Evolutionary conservation across 257 asterid genomes (phyloP), one percentile per base, ranked within the genome.

Genomic region (Solanum ahanhuiri): DNA sequence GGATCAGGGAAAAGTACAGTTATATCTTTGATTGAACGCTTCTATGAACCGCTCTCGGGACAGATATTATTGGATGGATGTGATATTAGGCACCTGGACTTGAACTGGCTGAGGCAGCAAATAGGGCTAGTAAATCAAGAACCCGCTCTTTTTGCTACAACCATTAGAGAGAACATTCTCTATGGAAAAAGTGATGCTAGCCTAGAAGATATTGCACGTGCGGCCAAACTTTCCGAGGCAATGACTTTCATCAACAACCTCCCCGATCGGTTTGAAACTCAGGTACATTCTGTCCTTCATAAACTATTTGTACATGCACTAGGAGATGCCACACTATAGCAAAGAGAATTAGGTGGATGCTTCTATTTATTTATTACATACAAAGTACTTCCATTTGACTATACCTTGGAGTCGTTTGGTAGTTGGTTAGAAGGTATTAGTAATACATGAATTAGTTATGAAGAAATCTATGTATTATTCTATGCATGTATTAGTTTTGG

Each of bases 1-100:
- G n/a, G n/a, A n/a, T n/a, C n/a, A n/a, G n/a, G n/a, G n/a, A 97
- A 97, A 92, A 95, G 99, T 93, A 97, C 98, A 0, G 95, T 97
- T 43, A 92, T 97, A 85, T 95, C 99, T 39, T 75, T 97, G 91
- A 97, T 97, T 48, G 98, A 97, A 87, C 98, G 99, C 17, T 95
- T 97, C 89, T 97, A 97, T 35, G 98, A 94, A 63, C 98, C 99
- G 5, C 73, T 85, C 33, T 90, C 94, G 0, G 99, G 99, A 9
- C 89, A 86, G 45, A 91, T 97, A 84, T 83, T 90, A 17, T 79
- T 97, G 57, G 99, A 97, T 88, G 99, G 98, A 60, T 82, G 58
- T 67, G 87, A 95, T 90, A 91, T 92, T 79, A 90, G 89, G 87
- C 94, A 92, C 87, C 91, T 97, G 25, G 96, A 97, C 84, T 86